phyloP scores from a whole-genome alignment of 768 basidiomycete species.

The Dendrothele bispora region DNA sequence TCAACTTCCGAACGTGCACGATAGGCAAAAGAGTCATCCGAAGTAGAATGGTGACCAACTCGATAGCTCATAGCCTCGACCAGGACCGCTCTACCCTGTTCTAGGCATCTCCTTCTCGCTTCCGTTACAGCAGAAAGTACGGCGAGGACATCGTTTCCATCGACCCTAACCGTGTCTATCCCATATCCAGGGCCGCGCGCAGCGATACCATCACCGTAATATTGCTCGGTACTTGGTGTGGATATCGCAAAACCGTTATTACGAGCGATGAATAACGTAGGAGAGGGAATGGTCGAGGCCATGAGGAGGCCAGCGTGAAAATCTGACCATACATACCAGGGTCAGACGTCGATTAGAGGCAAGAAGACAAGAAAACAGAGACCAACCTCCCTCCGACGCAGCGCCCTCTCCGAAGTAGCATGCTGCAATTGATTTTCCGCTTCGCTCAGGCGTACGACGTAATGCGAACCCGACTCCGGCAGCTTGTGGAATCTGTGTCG shows the following conservation, averaged over 20 bases:
- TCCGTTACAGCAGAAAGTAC: conserved; percentile 75
- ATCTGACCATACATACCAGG: conserved; percentile 41
- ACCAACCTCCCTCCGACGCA: conserved; percentile 79
- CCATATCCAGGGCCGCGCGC: conserved; percentile 91
- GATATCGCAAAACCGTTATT: conserved; percentile 96
- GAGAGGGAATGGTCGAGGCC: conserved; percentile 74
- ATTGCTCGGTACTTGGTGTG: conserved; percentile 88
- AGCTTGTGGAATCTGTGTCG: conserved; percentile 93
- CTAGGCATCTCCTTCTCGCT: conserved; percentile 68
- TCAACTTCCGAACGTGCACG: conserved; percentile 88
- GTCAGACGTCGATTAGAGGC: conserved; percentile 1
- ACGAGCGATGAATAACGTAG: conserved; percentile 71
- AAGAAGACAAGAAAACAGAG: not conserved
- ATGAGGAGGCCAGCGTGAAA: conserved; percentile 90
- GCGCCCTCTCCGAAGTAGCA: conserved; percentile 95
- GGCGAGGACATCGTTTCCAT: conserved; percentile 91
- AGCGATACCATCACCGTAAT: conserved; percentile 90
- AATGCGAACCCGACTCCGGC: conserved; percentile 92
- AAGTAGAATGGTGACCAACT: conserved; percentile 93
- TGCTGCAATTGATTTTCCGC: conserved; percentile 73
- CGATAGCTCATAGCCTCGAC: conserved; percentile 93
- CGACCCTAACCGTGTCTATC: conserved; percentile 87
- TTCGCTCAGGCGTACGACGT: conserved; percentile 69
- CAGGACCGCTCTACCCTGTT: conserved; percentile 78
- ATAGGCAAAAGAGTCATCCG: conserved; percentile 95